Evolutionary conservation across 2,329 filamentous ascomycete genomes (phyloP), one percentile per base, ranked within the genome.

Genomic region (Venturia pyrina): DNA sequence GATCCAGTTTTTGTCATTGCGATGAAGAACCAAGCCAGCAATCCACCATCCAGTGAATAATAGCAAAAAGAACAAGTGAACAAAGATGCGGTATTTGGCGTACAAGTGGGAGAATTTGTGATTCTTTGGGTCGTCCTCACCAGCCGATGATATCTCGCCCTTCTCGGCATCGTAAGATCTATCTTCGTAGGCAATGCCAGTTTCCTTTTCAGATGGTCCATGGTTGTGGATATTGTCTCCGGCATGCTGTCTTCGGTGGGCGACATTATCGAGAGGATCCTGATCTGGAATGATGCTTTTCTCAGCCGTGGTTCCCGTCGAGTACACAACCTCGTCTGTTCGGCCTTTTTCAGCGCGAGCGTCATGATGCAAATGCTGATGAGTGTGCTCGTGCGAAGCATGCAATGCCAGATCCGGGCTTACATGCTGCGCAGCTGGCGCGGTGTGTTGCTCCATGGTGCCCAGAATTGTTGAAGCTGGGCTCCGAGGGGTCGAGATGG

Each of bases 1-100:
- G 66, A 96, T 77, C 91, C 91, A 96, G 72, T 90, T 91, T 76
- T 83, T 82, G 71, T 91, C 86, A 67, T 88, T 70, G 67, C 85
- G 85, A 74, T 93, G 90, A 64, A 91, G 80, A 67, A 92, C 80
- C 61, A 93, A 78, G 65, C 87, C 85, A 7, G 88, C 87, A 69
- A 93, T 88, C 89, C 89, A 93, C 89, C 89, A 92, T 43, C 62
- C 63, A 34, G 67, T 68, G 44, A 68, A 66, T 11, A 66, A 43
- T 37, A 63, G 48, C 62, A 21, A 83, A 64, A 82, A 75, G 59
- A 75, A 71, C 43, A 80, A 68, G 73, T 85, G 83, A 59, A 79
- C 72, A 57, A 80, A 70, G 19, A 66, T 66, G 41, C 80, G 78
- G 69, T 79, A 79, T 66, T 76, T 78, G 68, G 75, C 73, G 69